These are phyloP conservation scores for Solioccasus polychromus DNA, from an alignment of 768 basidiomycete genomes.

Conservation along the genomic window DNA sequence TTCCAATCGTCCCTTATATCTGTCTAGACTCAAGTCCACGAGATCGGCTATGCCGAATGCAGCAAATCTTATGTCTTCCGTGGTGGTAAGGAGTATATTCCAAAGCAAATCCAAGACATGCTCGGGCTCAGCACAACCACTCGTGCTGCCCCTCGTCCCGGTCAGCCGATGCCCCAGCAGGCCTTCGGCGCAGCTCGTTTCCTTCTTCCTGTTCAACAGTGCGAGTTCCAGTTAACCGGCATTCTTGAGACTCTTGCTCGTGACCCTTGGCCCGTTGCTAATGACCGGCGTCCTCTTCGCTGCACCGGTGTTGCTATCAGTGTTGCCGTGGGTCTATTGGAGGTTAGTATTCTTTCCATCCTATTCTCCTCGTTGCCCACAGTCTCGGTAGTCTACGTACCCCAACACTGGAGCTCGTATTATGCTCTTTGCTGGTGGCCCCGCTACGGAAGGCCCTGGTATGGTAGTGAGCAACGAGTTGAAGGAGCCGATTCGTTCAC, in stretches of 20 bases:
- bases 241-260: constrained; percentile 84
- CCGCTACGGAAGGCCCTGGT: constrained; percentile 94
- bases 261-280: constrained; percentile 97
- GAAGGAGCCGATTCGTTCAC: constrained; percentile 95
- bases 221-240: constrained; percentile 94
- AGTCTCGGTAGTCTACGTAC: constrained; percentile 62
- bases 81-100: constrained; percentile 92
- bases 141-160: constrained; percentile 83
- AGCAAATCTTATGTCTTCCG: constrained; percentile 99
- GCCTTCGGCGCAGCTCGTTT: constrained; percentile 87
- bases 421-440: constrained; percentile 95
- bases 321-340: constrained; percentile 89
- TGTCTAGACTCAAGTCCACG: constrained; percentile 92
- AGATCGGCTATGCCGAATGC: constrained; percentile 94
- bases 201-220: constrained; percentile 86
- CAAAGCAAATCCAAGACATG: constrained; percentile 99
- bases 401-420: constrained; percentile 95
- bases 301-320: constrained; percentile 95
- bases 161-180: constrained; percentile 76
- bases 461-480: constrained; percentile 95
- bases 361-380: background rate
- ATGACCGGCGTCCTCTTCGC: constrained; percentile 87
- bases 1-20: background rate
- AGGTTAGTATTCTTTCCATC: constrained; percentile 43
- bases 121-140: constrained; percentile 73